phyloP scores from a whole-genome alignment of 2,329 filamentous ascomycete species.

The Fusarium luffae region DNA sequence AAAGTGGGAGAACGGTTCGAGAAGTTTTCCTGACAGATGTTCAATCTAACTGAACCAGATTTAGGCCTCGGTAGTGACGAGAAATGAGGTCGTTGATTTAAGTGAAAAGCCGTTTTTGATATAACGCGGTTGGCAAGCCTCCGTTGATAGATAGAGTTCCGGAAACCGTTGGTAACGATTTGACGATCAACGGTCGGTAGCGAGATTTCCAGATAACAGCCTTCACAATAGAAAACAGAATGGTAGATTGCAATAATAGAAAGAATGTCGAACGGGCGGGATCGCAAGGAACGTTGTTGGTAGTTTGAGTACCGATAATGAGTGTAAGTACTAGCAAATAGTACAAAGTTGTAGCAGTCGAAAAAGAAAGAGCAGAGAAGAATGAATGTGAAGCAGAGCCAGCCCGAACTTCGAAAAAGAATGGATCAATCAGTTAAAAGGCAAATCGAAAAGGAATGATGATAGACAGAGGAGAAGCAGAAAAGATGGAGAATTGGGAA shows the following conservation, averaged over 20 bases:
- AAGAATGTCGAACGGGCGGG: constrained; percentile 40
- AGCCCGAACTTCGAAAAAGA: constrained; percentile 39
- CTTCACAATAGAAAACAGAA: constrained; percentile 1
- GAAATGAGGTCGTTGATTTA: constrained; percentile 6
- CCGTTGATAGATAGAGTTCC: constrained; percentile 12
- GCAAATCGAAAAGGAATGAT: constrained; percentile 38
- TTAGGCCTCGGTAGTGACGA: constrained; percentile 5
- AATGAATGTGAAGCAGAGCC: constrained; percentile 39
- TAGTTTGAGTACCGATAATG: constrained; percentile 17
- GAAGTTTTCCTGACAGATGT: constrained; percentile 8
- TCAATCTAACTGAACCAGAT: constrained; percentile 28
- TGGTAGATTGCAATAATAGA: constrained; percentile 7
- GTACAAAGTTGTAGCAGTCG: constrained; percentile 7
- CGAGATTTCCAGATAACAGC: background rate
- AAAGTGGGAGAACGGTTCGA: constrained; percentile 34
- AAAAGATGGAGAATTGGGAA: constrained; percentile 32
- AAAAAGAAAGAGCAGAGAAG: constrained; percentile 22
- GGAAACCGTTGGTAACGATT: constrained; percentile 31
- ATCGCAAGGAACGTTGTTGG: constrained; percentile 38
- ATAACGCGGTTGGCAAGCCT: constrained; percentile 17
- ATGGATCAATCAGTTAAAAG: constrained; percentile 26
- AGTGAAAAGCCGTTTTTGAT: constrained; percentile 14
- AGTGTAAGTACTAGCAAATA: constrained; percentile 16
- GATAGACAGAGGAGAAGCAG: constrained; percentile 29
- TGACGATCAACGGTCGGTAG: constrained; percentile 23